Base-by-base conservation (phyloP, 176 grass and related monocot species). In the bread wheat (Triticum aestivum) region DNA sequence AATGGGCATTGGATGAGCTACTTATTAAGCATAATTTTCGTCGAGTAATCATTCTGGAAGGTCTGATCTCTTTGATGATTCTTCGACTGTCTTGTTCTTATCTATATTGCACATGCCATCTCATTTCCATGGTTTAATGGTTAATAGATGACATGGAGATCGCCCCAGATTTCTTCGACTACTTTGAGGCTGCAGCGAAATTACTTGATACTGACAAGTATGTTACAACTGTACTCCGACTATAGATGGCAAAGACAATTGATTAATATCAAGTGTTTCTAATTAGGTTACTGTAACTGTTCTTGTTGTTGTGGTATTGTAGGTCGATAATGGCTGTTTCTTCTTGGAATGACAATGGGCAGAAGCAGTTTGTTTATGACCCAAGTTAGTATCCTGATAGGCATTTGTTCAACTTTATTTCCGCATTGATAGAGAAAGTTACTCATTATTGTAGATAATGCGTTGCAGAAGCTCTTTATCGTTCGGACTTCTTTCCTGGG, bases 311-410 rank as follows among this genome's bases (percentile, higher is more conserved):
- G 39, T 90, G 64, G 61, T 51, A 66, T 37, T 70, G 45, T 92
- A 99, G 97, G 92, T 91, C 94, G 9, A 94, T 99, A 84, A 99
- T 99, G 97, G 97, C 94, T 30, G 94, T 99, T 87, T 96, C 97
- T 79, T 99, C 97, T 62, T 99, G 97, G 97, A 99, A 99, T 44
- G 94, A 99, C 79, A 99, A 96, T 90, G 97, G 97, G 64, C 97
- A 99, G 83, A 85, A 86, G 32, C 90, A 99, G 80, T 99, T 99
- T 68, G 97, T 99, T 84, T 68, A 93, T 78, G 92, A 99, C 74
- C 88, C 92, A 91, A 79, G 97, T 99, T 86, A 94, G 91, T 93
- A 38, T 30, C 33, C 47, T 80, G 80, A 79, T 81, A 69, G 59
- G 14, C 32, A 13, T 66, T 5, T 61, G 45, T 89, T 74, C 0